A percentile compares a stretch with the other conserved stretches of the same genome.
These are phyloP conservation scores for Avena atlantica DNA, from an alignment of 176 grass and related monocot genomes.

Conservation along the genomic window DNA sequence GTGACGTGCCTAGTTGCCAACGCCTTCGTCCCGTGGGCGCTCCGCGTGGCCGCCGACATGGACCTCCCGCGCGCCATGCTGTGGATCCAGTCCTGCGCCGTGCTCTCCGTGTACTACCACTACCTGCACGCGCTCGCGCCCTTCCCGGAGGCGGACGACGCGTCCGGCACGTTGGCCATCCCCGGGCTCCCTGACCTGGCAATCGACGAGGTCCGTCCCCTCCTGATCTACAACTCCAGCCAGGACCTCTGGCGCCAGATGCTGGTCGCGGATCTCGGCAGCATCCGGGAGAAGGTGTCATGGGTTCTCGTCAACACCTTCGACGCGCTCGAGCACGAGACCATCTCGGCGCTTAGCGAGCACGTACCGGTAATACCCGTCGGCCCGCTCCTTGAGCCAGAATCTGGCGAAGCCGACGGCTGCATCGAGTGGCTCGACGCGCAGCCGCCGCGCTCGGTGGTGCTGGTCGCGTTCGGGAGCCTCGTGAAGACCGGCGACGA, in stretches of 20 bases:
- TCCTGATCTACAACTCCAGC: slow-evolving; percentile 29
- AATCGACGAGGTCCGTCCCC: slow-evolving; percentile 39
- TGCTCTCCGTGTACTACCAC: slow-evolving; percentile 59
- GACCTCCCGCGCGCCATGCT: slow-evolving; percentile 53
- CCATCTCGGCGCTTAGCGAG: slow-evolving; percentile 23
- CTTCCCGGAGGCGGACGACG: slow-evolving; percentile 35
- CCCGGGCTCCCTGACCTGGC: slow-evolving; percentile 49
- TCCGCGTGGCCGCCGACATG: slow-evolving; percentile 27
- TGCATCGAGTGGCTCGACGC: slow-evolving; percentile 45
- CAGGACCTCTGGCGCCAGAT: slow-evolving; percentile 26
- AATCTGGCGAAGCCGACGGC: neutral
- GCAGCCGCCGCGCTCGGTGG: slow-evolving; percentile 45
- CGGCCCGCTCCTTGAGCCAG: slow-evolving; percentile 41
- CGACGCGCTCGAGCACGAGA: slow-evolving; percentile 53
- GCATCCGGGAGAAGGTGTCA: slow-evolving; percentile 5
- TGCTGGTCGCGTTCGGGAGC: slow-evolving; percentile 62
- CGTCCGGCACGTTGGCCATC: neutral
- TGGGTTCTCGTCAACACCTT: slow-evolving; percentile 68
- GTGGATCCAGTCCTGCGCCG: slow-evolving; percentile 63
- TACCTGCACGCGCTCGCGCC: slow-evolving; percentile 41
- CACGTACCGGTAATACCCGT: slow-evolving; percentile 31
- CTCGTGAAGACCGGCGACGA: slow-evolving; percentile 28
- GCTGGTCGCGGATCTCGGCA: slow-evolving; percentile 38
- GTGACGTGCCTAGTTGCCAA: slow-evolving; percentile 53
- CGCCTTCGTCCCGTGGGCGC: slow-evolving; percentile 56